These are phyloP conservation scores for Annona cherimola DNA, from an alignment of 164 flowering plant species.

Conservation along the genomic window DNA sequence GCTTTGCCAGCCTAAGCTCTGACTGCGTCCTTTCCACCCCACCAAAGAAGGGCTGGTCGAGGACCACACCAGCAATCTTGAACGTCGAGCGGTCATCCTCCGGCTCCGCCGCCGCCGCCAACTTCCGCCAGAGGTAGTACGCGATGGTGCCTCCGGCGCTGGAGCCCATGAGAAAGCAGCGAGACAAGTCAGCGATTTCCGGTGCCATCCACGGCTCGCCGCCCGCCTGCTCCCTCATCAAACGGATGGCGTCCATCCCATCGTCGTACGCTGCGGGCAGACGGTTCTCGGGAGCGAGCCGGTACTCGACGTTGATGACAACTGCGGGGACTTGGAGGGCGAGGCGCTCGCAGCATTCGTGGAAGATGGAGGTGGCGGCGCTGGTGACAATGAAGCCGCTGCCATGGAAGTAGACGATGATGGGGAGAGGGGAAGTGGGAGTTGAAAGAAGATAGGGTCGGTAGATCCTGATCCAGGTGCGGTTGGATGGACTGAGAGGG, in stretches of 20 bases:
- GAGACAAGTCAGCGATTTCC: constrained; percentile 4
- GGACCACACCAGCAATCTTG: background rate
- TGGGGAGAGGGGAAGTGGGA: constrained; percentile 17
- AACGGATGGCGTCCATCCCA: constrained; percentile 31
- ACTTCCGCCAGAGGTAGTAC: too few species aligned
- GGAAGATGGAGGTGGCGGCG: constrained; percentile 27
- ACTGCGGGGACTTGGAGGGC: constrained; percentile 22
- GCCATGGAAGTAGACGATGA: constrained; percentile 52
- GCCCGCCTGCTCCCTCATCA: constrained; percentile 28
- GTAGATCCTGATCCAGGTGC: constrained; percentile 9
- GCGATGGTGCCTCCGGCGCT: constrained; percentile 50
- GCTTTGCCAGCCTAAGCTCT: constrained; percentile 4
- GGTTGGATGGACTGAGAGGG: background rate
- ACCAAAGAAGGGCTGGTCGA: constrained; percentile 1
- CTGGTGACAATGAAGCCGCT: constrained; percentile 44
- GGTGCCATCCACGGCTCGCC: background rate
- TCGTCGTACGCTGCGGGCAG: constrained; percentile 46
- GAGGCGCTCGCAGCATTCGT: constrained; percentile 22
- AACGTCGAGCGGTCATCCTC: constrained; percentile 16
- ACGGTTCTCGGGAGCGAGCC: constrained; percentile 45
- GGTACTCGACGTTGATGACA: constrained; percentile 48
- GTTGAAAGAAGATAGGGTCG: background rate
- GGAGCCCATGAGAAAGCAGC: constrained; percentile 48
- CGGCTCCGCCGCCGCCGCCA: constrained; percentile 18
- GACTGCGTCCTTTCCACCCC: constrained; percentile 38